Conservation (phyloP, 192 early-diverging fungal genomes). For the Backusella liffmaniae region DNA sequence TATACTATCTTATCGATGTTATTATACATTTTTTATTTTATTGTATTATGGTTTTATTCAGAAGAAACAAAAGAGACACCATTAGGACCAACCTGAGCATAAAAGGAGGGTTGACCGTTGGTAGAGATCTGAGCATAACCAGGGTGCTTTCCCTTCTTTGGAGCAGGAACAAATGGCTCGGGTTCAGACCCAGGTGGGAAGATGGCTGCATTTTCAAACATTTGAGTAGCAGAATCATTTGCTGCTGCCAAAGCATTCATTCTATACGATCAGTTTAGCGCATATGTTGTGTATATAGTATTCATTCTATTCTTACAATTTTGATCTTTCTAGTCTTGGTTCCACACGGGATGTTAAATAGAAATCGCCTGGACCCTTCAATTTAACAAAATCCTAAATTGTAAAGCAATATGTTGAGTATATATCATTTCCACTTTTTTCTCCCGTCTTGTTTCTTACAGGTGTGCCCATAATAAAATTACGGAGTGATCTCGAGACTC, state of each 20-base stretch:
- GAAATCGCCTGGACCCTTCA: slow-evolving; percentile 64
- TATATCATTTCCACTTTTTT: background rate
- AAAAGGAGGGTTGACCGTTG: slow-evolving; percentile 24
- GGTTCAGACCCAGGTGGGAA: slow-evolving; percentile 23
- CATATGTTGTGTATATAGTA: background rate
- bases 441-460: slow-evolving; percentile 14
- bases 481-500: slow-evolving; percentile 22
- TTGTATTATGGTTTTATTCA: background rate
- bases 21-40: background rate
- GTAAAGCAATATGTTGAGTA: background rate
- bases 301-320: slow-evolving; percentile 27
- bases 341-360: slow-evolving; percentile 58
- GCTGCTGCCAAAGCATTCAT: slow-evolving; percentile 29
- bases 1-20: background rate
- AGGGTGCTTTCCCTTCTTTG: slow-evolving; percentile 11
- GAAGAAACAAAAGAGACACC: slow-evolving; percentile 29
- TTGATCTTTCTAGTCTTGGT: slow-evolving; percentile 37
- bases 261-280: background rate
- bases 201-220: slow-evolving; percentile 22
- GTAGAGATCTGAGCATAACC: slow-evolving; percentile 32
- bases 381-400: slow-evolving; percentile 49
- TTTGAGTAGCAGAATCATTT: slow-evolving; percentile 33
- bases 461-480: slow-evolving; percentile 40
- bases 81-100: slow-evolving; percentile 25
- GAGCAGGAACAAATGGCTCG: background rate